These are phyloP conservation scores for Parachlorella kessleri DNA, from an alignment of 139 green algal species.

Conservation along the genomic window DNA sequence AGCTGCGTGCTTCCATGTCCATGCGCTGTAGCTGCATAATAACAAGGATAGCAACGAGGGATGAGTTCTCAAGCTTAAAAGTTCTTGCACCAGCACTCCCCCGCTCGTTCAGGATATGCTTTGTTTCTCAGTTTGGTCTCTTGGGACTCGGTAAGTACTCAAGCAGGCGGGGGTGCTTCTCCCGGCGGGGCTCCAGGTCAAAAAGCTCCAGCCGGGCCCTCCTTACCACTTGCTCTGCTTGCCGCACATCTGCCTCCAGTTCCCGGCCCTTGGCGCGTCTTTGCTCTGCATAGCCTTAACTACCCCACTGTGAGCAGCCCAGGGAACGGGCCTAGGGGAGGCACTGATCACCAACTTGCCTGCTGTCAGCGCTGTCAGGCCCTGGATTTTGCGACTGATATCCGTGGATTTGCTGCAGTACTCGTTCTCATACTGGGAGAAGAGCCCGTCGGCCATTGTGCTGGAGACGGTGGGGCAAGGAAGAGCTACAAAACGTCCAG, in stretches of 20 bases:
- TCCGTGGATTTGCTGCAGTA: constrained; percentile 84
- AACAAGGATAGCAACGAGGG: not conserved
- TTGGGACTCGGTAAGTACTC: too few species aligned
- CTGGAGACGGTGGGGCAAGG: too few species aligned
- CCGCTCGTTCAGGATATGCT: not conserved
- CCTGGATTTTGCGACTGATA: constrained; percentile 63
- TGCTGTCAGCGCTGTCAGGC: constrained; percentile 42
- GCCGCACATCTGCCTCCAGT: constrained; percentile 75
- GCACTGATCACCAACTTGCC: constrained; percentile 49
- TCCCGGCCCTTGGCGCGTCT: constrained; percentile 63
- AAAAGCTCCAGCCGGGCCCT: not conserved
- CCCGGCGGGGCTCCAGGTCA: not conserved
- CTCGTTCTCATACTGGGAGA: constrained; percentile 79
- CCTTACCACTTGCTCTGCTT: constrained; percentile 85
- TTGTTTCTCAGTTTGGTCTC: too few species aligned
- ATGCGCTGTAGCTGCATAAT: constrained; percentile 86
- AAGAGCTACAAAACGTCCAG: too few species aligned
- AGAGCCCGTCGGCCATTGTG: too few species aligned
- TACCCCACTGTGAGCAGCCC: not conserved
- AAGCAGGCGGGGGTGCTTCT: not conserved
- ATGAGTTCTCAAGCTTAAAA: not conserved
- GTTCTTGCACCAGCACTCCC: not conserved
- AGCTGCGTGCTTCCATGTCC: constrained; percentile 93
- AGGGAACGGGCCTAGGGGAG: not conserved
- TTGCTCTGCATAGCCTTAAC: constrained; percentile 55